A percentile compares a stretch with the other conserved stretches of the same genome.
These are phyloP conservation scores for Diutina siamensis DNA, from an alignment of 1,139 yeast species.

Conservation along the genomic window DNA sequence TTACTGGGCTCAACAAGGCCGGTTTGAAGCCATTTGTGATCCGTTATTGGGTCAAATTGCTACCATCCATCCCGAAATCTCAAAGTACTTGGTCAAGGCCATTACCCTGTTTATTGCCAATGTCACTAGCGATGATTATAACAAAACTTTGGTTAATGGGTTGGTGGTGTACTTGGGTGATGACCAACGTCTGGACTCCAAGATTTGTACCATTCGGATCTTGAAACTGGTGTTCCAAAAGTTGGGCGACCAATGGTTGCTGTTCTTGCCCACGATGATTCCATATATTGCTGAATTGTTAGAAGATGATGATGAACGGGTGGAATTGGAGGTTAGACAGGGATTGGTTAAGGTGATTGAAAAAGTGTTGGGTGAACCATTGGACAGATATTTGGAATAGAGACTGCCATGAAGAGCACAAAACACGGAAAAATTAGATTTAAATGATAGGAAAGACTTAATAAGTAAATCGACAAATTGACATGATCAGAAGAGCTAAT, in stretches of 20 bases:
- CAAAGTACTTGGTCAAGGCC: slow-evolving; percentile 71
- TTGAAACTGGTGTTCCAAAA: slow-evolving; percentile 77
- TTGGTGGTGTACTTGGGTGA: slow-evolving; percentile 26
- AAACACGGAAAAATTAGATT: too few relatives aligned
- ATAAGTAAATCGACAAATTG: too few relatives aligned
- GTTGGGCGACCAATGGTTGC: slow-evolving; percentile 92
- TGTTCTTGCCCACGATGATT: slow-evolving; percentile 83
- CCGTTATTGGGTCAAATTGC: slow-evolving; percentile 57
- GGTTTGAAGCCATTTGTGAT: slow-evolving; percentile 61
- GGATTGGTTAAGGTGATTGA: slow-evolving; percentile 92
- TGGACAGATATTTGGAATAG: slow-evolving; percentile 60
- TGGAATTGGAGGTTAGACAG: slow-evolving; percentile 81
- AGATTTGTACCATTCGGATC: slow-evolving; percentile 75
- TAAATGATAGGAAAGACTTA: too few relatives aligned
- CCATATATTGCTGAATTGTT: slow-evolving; percentile 91
- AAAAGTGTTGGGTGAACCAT: slow-evolving; percentile 85
- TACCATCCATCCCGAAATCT: slow-evolving; percentile 57
- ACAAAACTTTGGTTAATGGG: slow-evolving; percentile 33
- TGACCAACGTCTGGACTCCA: slow-evolving; percentile 26
- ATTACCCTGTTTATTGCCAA: slow-evolving; percentile 64
- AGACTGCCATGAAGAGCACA: too few relatives aligned
- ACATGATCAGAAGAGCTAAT: too few relatives aligned
- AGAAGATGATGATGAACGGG: slow-evolving; percentile 91
- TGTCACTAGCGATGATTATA: slow-evolving; percentile 77
- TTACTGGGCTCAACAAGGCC: slow-evolving; percentile 82